phyloP scores from a whole-genome alignment of 441 rosid genomes.

The Monsonia emarginata region DNA sequence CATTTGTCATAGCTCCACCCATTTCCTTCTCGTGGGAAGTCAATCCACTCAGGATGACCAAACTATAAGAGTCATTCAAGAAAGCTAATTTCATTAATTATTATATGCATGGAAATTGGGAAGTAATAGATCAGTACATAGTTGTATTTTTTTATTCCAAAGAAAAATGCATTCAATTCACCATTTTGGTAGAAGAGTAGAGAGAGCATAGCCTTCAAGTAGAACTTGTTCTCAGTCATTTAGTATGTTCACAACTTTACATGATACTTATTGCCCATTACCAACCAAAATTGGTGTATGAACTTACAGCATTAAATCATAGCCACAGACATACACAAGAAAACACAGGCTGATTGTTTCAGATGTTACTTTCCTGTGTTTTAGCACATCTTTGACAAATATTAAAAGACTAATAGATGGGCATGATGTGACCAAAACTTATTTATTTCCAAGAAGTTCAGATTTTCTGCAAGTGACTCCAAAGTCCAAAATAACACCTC shows the following conservation, averaged over 20 bases:
- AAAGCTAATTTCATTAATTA: constrained; percentile 6
- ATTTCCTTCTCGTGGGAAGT: constrained; percentile 83
- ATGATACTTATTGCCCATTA: background rate
- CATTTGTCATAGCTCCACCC: constrained; percentile 78
- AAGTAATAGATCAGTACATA: background rate
- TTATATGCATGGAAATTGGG: background rate
- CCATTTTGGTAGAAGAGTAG: background rate
- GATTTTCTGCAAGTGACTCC: background rate
- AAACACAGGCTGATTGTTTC: background rate
- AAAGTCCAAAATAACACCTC: background rate
- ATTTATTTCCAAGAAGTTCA: constrained; percentile 5
- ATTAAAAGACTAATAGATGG: constrained; percentile 4
- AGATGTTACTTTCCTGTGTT: background rate
- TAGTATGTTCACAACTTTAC: background rate
- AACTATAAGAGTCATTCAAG: constrained; percentile 37
- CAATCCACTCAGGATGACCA: constrained; percentile 91
- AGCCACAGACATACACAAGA: background rate
- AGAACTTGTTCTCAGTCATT: background rate
- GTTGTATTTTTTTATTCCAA: background rate
- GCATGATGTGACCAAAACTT: background rate
- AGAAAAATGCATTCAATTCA: background rate
- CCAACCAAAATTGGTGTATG: background rate
- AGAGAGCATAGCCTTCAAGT: background rate
- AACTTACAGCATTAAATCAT: background rate
- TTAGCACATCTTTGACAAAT: background rate